Evolutionary conservation across 2,329 filamentous ascomycete species (phyloP), one percentile per base, ranked within the genome.

Genomic region (Penicillium aurantiogriseum): DNA sequence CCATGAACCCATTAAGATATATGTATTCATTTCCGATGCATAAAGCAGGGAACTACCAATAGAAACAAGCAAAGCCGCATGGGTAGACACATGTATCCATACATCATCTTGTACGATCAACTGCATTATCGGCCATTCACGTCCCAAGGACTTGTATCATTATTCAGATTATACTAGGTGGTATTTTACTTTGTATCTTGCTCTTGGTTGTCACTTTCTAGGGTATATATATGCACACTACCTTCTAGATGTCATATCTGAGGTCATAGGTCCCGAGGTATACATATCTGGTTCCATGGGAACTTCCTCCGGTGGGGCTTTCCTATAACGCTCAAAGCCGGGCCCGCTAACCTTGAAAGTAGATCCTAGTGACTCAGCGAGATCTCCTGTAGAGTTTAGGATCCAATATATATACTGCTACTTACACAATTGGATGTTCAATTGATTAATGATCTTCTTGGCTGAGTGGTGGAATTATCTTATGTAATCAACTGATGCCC

Each of bases 11-110:
- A 40, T 23, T 48, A 9, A 31, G 10, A 47, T 46, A 10, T 48
- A 47, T 46, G 5, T 48, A 36, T 33, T 17, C 23, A 29, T n/a
- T 29, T 52, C 31, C 19, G 17, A 54, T 42, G 45, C 45, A 43
- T 43, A 21, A 33, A 35, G 29, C n/a, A 39, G 44, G 10, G 35
- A 29, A 53, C 23, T 46, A 35, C 54, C 54, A 56, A 56, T 56
- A 31, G 33, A 33, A 56, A 56, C n/a, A 33, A 39, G 33, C 19
- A 23, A 38, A 39, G 25, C 39, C 19, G 46, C 46, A 55, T 44
- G 11, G 13, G 38, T 23, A 44, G 13, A n/a, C 6, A 6, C 2
- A 17, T 39, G 36, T 39, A 29, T 27, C 7, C 25, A 43, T 51
- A 51, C n/a, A 35, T 51, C 25, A 27, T 17, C 39, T 42, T 35